Conservation (phyloP, 768 basidiomycete genomes). For the Rhodotorula diobovata region DNA sequence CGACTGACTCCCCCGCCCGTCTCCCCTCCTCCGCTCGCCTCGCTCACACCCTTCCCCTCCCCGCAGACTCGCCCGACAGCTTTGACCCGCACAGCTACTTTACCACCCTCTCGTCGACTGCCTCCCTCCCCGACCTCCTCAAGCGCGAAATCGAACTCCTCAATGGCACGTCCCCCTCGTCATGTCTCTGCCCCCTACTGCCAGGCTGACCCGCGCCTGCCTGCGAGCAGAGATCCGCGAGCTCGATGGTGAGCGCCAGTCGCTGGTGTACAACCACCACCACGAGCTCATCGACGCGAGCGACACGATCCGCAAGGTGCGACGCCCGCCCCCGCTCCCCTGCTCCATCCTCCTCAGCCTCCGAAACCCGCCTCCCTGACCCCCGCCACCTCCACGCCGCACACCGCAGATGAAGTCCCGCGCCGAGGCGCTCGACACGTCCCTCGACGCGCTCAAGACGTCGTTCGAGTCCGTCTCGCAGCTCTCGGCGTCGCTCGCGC, state of each 20-base stretch:
- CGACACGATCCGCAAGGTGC: slow-evolving; percentile 79
- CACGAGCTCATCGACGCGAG: slow-evolving; percentile 90
- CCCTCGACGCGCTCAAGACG: slow-evolving; percentile 64
- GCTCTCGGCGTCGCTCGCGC: slow-evolving; percentile 37
- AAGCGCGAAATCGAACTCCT: slow-evolving; percentile 78
- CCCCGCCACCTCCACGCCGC: too few relatives aligned
- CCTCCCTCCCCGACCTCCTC: slow-evolving; percentile 52
- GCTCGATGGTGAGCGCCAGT: slow-evolving; percentile 80
- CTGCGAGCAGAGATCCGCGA: slow-evolving; percentile 67
- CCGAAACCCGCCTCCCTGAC: background rate
- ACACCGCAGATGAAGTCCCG: slow-evolving; percentile 77
- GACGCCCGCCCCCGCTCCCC: slow-evolving; percentile 43
- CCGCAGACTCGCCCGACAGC: slow-evolving; percentile 8
- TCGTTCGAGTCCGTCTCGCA: slow-evolving; percentile 40
- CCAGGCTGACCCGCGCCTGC: background rate
- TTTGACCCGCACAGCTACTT: slow-evolving; percentile 17
- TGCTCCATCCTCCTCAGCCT: background rate
- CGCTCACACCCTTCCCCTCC: background rate
- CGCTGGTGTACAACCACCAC: slow-evolving; percentile 89
- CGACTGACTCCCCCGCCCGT: too few relatives aligned
- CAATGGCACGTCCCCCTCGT: slow-evolving; percentile 53
- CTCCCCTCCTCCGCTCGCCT: background rate
- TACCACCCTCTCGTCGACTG: slow-evolving; percentile 5
- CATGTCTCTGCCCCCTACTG: too few relatives aligned
- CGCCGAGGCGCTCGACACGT: slow-evolving; percentile 76